phyloP scores from a whole-genome alignment of 179 eudicot genomes.

The Vitellaria paradoxa region DNA sequence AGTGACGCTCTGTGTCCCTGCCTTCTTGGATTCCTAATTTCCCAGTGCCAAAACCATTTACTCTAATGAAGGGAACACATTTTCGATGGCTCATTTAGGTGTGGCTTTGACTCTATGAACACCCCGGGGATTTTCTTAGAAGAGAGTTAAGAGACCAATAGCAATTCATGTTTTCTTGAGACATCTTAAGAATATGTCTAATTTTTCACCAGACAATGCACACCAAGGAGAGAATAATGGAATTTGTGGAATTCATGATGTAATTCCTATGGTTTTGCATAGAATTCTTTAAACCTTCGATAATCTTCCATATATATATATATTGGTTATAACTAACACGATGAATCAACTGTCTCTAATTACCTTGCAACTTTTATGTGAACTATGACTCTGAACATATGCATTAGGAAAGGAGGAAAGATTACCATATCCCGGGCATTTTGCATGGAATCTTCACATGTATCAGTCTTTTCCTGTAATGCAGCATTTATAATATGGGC shows the following conservation, averaged over 20 bases:
- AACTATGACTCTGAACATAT: background rate
- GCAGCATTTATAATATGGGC: slow-evolving; percentile 53
- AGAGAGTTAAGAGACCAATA: background rate
- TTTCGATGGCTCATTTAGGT: background rate
- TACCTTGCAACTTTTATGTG: background rate
- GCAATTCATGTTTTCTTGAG: background rate
- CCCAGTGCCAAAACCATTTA: background rate
- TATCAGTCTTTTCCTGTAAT: background rate
- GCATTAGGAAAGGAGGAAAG: background rate
- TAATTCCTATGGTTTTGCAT: background rate
- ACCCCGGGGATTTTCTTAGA: background rate
- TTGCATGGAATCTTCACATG: background rate
- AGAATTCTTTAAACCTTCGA: background rate
- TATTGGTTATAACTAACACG: background rate
- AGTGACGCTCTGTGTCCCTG: too few relatives aligned
- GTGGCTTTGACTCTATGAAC: background rate
- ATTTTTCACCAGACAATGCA: background rate
- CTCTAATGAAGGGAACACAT: too few relatives aligned
- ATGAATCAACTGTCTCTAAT: background rate
- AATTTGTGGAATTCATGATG: background rate
- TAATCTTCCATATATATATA: background rate
- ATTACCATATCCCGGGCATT: background rate
- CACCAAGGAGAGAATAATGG: background rate
- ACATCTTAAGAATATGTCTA: background rate
- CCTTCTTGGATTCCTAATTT: too few relatives aligned